Evolutionary conservation across 331 rosid genomes (phyloP), one percentile per base, ranked within the genome.

Genomic region (Malus hybrid): DNA sequence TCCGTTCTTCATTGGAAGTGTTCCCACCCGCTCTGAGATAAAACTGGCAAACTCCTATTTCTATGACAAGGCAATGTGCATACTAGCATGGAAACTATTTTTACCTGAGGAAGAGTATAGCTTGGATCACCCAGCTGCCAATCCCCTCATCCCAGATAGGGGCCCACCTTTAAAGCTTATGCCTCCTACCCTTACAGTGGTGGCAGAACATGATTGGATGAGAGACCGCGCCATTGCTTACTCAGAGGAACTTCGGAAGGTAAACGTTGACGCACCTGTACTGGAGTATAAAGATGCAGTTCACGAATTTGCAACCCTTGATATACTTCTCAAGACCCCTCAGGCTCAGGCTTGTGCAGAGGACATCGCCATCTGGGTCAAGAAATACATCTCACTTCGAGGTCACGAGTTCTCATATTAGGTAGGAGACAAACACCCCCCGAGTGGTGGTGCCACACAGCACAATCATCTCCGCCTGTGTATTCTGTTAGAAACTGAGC

Each of bases 131-230:
- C 93, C 90, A 50, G 96, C 92, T 1, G 97, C 99, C 57, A 94
- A 92, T 81, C 99, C 97, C 52, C 90, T 94, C 13, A 79, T 86
- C 78, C 88, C 92, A 22, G 86, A 82, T 60, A 82, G 86, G 67
- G 87, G 91, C 6, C 99, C 92, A 46, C 92, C 97, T 80, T 75
- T 94, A 66, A 92, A 89, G 79, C 86, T 73, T 71, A 92, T 92
- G 97, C 99, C 99, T 44, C 99, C 97, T 5, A 92, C 99, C 53
- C 80, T 92, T 69, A 92, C 97, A 32, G 91, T 94, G 34, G 97
- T 92, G 71, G 99, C 99, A 16, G 97, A 94, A 79, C 97, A 70
- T 52, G 99, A 92, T 74, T 94, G 97, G 97, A 94, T 94, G 99
- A 85, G 97, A 84, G 99, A 94, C 77, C 92, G 97, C 6, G 99